Evolutionary conservation across 805 yeast species (phyloP).

Genomic region (Metschnikowia aberdeeniae): DNA sequence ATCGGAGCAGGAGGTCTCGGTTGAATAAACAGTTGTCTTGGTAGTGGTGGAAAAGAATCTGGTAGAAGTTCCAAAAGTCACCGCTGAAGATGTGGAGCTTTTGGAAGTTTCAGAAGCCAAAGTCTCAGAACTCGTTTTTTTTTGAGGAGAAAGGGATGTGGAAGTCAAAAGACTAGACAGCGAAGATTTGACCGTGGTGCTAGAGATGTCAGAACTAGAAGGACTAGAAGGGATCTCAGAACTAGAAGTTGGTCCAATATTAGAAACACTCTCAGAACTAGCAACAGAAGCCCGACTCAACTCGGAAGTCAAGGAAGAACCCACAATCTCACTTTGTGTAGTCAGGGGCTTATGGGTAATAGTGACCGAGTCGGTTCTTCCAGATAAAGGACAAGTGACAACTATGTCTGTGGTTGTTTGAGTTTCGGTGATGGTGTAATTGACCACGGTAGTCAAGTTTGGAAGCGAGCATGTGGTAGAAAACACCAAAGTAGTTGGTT

Average conservation of each 20-base stretch:
- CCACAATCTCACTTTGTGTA: no score
- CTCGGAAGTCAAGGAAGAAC: not conserved
- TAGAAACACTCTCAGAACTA: no score
- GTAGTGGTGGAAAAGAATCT: not conserved
- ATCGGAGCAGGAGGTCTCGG: no score
- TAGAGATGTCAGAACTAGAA: not conserved
- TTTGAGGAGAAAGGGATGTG: no score
- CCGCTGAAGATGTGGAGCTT: not conserved
- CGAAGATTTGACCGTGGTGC: no score
- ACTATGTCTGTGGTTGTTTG: slow-evolving; percentile 2
- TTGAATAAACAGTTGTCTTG: not conserved
- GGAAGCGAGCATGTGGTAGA: slow-evolving; percentile 9
- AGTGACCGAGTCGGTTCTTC: slow-evolving; percentile 1
- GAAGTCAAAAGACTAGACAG: no score
- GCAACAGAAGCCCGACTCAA: no score
- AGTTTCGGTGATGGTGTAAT: slow-evolving; percentile 2
- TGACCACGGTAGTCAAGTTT: slow-evolving; percentile 6
- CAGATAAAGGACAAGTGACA: slow-evolving; percentile 2
- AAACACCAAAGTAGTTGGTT: slow-evolving; percentile 1
- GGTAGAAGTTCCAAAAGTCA: not conserved
- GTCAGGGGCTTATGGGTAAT: slow-evolving; percentile 3
- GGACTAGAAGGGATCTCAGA: not conserved
- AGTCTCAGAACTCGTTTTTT: not conserved
- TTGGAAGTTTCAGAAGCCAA: not conserved
- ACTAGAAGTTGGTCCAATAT: not conserved